A percentile compares a stretch with the other conserved stretches of the same genome.
phyloP scores from a whole-genome alignment of 495 filamentous ascomycete genomes.

The Haplographium delicatum region DNA sequence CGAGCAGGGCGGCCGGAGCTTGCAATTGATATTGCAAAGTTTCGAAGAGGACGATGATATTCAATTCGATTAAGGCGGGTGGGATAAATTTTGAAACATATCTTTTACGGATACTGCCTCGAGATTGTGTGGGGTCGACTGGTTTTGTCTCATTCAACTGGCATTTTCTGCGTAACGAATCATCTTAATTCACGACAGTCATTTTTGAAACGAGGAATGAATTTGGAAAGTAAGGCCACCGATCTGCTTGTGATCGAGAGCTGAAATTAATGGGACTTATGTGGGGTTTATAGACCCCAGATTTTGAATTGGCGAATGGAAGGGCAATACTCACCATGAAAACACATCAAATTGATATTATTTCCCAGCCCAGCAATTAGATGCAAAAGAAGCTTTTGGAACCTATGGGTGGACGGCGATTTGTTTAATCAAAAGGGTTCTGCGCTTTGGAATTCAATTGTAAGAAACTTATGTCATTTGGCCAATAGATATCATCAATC shows the following conservation, averaged over 20 bases:
- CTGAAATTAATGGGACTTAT: conserved; percentile 2
- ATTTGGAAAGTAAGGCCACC: background rate
- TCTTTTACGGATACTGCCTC: background rate
- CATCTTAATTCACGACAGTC: background rate
- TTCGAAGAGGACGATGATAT: background rate
- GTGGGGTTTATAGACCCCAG: background rate
- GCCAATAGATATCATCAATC: too few species aligned
- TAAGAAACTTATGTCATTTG: too few species aligned
- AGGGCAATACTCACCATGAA: background rate
- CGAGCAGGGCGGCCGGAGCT: background rate
- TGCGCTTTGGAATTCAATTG: too few species aligned
- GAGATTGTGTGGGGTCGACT: background rate
- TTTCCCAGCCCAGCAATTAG: too few species aligned
- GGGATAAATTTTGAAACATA: background rate
- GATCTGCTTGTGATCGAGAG: conserved; percentile 4
- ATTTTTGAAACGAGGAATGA: background rate
- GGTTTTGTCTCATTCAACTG: background rate
- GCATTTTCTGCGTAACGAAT: background rate
- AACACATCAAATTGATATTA: background rate
- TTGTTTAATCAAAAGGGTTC: too few species aligned
- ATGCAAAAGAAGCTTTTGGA: too few species aligned
- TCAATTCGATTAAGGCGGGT: background rate
- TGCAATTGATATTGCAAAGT: background rate
- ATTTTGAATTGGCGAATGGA: background rate
- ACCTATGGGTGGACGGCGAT: too few species aligned